Base-by-base conservation (phyloP, 2,329 filamentous ascomycete genomes). In the Eurotiales sp. region DNA sequence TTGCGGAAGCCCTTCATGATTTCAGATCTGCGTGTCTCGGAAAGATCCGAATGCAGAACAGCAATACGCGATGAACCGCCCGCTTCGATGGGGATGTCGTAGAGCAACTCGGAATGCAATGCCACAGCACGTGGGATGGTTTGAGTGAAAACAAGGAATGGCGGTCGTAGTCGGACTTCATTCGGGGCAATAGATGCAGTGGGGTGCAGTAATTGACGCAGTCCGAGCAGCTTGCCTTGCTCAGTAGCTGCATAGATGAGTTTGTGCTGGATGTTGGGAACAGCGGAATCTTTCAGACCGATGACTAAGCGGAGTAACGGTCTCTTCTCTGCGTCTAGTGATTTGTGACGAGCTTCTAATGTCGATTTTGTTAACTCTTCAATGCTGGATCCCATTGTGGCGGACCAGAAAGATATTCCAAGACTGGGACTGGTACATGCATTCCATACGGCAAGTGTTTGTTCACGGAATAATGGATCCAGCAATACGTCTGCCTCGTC, bases 401-500 rank as follows among this genome's bases (percentile, higher is more conserved):
- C 93, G 12, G 93, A 97, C 90, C 92, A 99, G 54, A 95, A 84
- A 8, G 87, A 89, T 3, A 90, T 78, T 21, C 84, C 81, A 8
- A 97, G 75, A n/a, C 78, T 71, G 3, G 82, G 76, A 58, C 85
- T 84, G 2, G 77, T 83, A 67, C 92, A 92, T 3, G 87, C 82
- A 37, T 82, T 81, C 90, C 91, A 96, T 56, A 97, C 85, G 3
- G 81, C 80, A 32, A 95, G 76, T 0, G 90, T 96, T 68, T 96
- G 90, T 19, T 93, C 87, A 52, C 88, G 82, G 75, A 99, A 99
- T 4, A 96, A 77, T 14, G 88, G 85, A 61, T 97, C 91, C 10
- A 99, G 81, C 5, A 99, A 84, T 12, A 97, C 90, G 68, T 99
- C 93, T 1, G 90, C 93, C 75, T 99, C 93, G 64, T 99, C 93